Evolutionary conservation across 805 yeast species (phyloP), one percentile per base, ranked within the genome.

Genomic region (Metschnikowia sp.): DNA sequence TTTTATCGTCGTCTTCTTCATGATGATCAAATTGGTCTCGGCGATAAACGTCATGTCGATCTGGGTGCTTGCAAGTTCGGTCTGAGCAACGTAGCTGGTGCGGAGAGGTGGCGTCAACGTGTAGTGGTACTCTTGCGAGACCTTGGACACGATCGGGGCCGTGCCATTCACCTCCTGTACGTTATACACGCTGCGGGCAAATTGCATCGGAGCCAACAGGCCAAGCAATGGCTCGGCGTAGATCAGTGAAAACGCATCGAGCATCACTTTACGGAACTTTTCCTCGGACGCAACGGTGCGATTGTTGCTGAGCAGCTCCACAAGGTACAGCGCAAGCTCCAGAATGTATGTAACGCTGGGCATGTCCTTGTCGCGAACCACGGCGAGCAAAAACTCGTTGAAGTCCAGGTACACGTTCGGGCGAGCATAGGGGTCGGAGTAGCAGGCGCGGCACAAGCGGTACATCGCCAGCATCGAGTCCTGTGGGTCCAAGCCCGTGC

Each of bases 211-310:
- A 28, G 63, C 63, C 46, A 63, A 54, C 42, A 64, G 57, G 26
- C 74, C 76, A 44, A 72, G 57, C 40, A 71, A 61, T 8, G 75
- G 75, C 40, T 72, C 75, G 13, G 71, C 53, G 52, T 63, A 72
- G 39, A 70, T 64, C 45, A 64, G 63, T 38, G 60, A 61, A 48
- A 72, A 61, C 48, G 65, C 62, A 39, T 61, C 68, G 53, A 68
- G 56, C 36, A 72, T 54, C 43, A 63, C 58, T 38, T 63, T 62
- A 30, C 75, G 64, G 52, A 65, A 63, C 53, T 69, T 72, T 37
- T 61, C 59, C 49, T 71, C 76, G 41, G 58, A 58, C 41, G 48
- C 52, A 41, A 62, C 57, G 34, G 52, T 53, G 31, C 58, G 53
- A 44, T 56, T 57, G 39, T 56, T 48, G 42, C 61, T 64, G 46